Base-by-base conservation (phyloP, 179 eudicot species). In the Actinidia arguta region DNA sequence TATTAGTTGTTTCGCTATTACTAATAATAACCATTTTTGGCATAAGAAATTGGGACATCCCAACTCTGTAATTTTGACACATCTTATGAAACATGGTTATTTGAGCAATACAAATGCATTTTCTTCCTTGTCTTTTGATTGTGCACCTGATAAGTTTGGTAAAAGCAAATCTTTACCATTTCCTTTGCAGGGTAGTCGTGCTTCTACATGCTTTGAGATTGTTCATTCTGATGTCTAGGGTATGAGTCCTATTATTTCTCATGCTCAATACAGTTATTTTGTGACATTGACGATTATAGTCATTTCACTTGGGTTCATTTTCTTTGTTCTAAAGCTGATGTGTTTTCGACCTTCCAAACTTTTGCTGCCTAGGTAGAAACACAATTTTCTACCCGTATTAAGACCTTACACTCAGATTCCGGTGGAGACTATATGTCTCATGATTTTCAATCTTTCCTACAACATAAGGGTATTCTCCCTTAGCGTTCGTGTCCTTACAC, bases 371-470 rank as follows among this genome's bases (percentile, higher is more conserved):
- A 14, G n/a, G 36, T 42, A 8, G 61, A 74, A 14, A 74, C 1
- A 1, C 73, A 82, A 51, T 58, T 82, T 51, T 82, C 84, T 12
- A 75, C 61, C 2, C 1, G 8, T 39, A 48, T 82, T 31, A 82
- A 82, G 11, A 39, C 64, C 2, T 18, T 82, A 31, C 14, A n/a
- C 27, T 82, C 84, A 8, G 75, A 75, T 64, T 62, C 62, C 2
- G 75, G 80, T 8, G 84, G 78, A 24, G 80, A 82, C 51, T 75
- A 82, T 52, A 75, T 50, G 80, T 64, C 54, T 2, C n/a, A 82
- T 47, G 73, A 48, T 4, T 51, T 82, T 36, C 66, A 62, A 6
- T 39, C 20, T 27, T 75, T 24, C 47, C 11, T 82, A 4, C 20
- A 36, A 54, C 1, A 22, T 8, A 66, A 79, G 4, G 47, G 81